Evolutionary conservation across 2,329 filamentous ascomycete genomes (phyloP).

Genomic region (Meredithiella fracta): DNA sequence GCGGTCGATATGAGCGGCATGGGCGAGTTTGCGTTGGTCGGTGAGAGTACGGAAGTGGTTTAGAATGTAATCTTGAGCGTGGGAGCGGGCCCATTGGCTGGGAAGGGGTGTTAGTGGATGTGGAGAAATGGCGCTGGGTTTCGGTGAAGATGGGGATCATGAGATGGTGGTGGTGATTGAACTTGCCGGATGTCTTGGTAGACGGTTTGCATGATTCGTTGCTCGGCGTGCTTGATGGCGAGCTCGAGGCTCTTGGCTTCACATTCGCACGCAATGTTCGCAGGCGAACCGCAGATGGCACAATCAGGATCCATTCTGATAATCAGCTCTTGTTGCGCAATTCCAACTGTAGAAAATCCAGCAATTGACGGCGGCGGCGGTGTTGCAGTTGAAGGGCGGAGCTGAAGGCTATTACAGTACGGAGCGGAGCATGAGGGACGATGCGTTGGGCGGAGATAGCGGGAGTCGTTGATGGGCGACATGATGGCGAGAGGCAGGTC

Average conservation of each 20-base stretch:
- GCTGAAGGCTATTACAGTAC: background rate
- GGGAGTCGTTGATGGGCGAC: conserved; percentile 1
- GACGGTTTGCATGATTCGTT: conserved; percentile 44
- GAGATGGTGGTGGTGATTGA: background rate
- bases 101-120: conserved; percentile 6
- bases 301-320: conserved; percentile 55
- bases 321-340: conserved; percentile 18
- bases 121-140: background rate
- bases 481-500: conserved; percentile 1
- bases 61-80: conserved; percentile 52
- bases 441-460: conserved; percentile 12
- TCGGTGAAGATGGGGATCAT: background rate
- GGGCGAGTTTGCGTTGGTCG: conserved; percentile 41
- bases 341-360: background rate
- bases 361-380: background rate
- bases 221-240: conserved; percentile 46
- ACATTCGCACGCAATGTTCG: conserved; percentile 43
- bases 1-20: conserved; percentile 38
- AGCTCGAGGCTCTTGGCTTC: conserved; percentile 48
- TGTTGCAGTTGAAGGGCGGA: background rate
- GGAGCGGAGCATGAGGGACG: background rate
- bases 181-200: conserved; percentile 47
- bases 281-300: conserved; percentile 47
- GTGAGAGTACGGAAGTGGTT: conserved; percentile 46
- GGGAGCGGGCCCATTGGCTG: conserved; percentile 47